Conservation (phyloP, 208 protist species). For the Tetramitus jugosus region DNA sequence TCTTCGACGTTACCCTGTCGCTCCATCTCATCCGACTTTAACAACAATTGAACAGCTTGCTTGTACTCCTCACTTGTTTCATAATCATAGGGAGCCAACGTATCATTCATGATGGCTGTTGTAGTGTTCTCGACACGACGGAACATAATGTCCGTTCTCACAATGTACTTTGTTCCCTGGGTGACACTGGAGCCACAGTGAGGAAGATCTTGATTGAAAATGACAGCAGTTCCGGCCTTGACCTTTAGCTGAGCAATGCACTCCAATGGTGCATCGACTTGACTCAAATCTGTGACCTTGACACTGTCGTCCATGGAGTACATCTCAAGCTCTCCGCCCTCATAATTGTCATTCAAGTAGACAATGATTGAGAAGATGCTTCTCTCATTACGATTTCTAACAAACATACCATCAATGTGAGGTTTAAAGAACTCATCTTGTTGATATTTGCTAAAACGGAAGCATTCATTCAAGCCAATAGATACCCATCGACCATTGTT, state of each 20-base stretch:
- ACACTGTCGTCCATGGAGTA: too few relatives aligned
- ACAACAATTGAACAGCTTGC: neutral
- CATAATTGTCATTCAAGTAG: slow-evolving; percentile 33
- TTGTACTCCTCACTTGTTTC: neutral
- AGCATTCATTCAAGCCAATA: slow-evolving; percentile 29
- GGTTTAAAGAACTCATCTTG: slow-evolving; percentile 24
- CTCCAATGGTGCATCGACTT: neutral
- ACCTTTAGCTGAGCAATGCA: neutral
- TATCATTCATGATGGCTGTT: too few relatives aligned
- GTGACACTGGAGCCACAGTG: neutral
- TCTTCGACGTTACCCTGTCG: neutral
- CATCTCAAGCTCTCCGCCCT: slow-evolving; percentile 31
- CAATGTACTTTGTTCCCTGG: slow-evolving; percentile 20
- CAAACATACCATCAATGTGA: slow-evolving; percentile 28
- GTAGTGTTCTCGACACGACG: neutral
- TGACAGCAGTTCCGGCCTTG: neutral
- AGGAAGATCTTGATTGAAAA: slow-evolving; percentile 22
- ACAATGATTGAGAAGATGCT: slow-evolving; percentile 33
- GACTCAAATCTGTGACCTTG: too few relatives aligned
- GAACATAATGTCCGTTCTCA: slow-evolving; percentile 26
- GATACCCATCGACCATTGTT: slow-evolving; percentile 28
- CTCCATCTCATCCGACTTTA: neutral
- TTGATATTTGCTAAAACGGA: slow-evolving; percentile 29
- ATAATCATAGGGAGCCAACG: neutral
- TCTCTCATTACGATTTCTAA: slow-evolving; percentile 17